A percentile compares a stretch with the other conserved stretches of the same genome.
These are phyloP conservation scores for Lathyrus sativus DNA, from an alignment of 306 rosid species.

Conservation along the genomic window DNA sequence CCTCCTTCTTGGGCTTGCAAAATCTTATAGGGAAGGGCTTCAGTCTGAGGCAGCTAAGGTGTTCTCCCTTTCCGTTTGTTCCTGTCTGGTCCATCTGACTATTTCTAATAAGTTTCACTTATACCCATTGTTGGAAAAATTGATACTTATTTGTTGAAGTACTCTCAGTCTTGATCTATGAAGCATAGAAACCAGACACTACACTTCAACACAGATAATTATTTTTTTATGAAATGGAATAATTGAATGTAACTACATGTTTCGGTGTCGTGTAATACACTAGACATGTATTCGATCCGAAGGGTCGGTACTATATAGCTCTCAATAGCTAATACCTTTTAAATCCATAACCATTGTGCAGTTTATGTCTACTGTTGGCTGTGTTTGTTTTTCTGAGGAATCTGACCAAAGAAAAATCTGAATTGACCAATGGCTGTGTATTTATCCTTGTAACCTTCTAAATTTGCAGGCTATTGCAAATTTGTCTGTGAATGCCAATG, in stretches of 20 bases:
- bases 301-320: neutral
- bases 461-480: slow-evolving; percentile 88
- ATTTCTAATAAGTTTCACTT: slow-evolving; percentile 25
- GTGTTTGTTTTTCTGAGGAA: slow-evolving; percentile 27
- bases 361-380: slow-evolving; percentile 10
- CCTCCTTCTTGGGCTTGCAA: slow-evolving; percentile 86
- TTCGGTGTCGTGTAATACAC: neutral
- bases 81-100: slow-evolving; percentile 2
- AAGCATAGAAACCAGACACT: neutral
- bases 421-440: slow-evolving; percentile 25
- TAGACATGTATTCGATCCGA: neutral
- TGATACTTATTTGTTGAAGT: slow-evolving; percentile 31
- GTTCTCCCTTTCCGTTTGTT: slow-evolving; percentile 21
- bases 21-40: slow-evolving; percentile 98
- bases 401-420: slow-evolving; percentile 26
- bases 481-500: slow-evolving; percentile 93
- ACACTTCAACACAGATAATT: neutral
- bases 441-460: slow-evolving; percentile 30
- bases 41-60: slow-evolving; percentile 99
- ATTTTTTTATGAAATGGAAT: neutral
- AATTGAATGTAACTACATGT: neutral
- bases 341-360: slow-evolving; percentile 10
- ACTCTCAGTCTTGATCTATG: slow-evolving; percentile 13
- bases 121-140: neutral
- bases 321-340: neutral